Evolutionary conservation across 345 rosid species (phyloP).

Genomic region (Brassica incana): DNA sequence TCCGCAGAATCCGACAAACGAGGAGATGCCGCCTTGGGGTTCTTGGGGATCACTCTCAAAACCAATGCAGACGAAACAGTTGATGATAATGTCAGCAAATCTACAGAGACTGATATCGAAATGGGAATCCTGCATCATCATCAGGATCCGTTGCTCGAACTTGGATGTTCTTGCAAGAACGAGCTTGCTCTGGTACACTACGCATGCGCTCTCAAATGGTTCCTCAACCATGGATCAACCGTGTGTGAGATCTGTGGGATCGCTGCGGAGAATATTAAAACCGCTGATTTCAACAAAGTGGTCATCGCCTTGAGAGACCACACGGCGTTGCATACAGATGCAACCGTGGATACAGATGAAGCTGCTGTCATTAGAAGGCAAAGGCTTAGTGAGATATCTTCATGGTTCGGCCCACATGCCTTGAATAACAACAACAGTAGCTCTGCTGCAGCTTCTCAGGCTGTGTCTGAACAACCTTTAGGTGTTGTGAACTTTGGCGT

Average conservation of each 20-base stretch:
- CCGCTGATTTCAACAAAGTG: slow-evolving; percentile 63
- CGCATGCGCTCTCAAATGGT: slow-evolving; percentile 96
- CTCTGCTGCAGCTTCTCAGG: slow-evolving; percentile 57
- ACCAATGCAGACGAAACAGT: slow-evolving; percentile 41
- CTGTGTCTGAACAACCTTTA: slow-evolving; percentile 61
- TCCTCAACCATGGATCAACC: slow-evolving; percentile 90
- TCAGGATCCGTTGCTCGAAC: slow-evolving; percentile 63
- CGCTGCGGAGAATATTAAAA: slow-evolving; percentile 60
- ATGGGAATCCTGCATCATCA: slow-evolving; percentile 53
- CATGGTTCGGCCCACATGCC: slow-evolving; percentile 74
- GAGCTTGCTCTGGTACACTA: slow-evolving; percentile 91
- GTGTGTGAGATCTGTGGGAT: slow-evolving; percentile 88
- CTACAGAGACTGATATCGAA: slow-evolving; percentile 56
- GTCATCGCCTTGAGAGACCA: slow-evolving; percentile 71
- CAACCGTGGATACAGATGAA: slow-evolving; percentile 75
- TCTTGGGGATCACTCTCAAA: slow-evolving; percentile 61
- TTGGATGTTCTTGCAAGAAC: slow-evolving; percentile 88
- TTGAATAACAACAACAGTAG: slow-evolving; percentile 39
- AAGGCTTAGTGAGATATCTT: slow-evolving; percentile 72
- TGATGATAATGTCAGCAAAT: slow-evolving; percentile 44
- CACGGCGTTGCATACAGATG: slow-evolving; percentile 45
- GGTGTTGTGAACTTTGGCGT: slow-evolving; percentile 53
- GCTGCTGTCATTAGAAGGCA: slow-evolving; percentile 80
- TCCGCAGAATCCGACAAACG: slow-evolving; percentile 83
- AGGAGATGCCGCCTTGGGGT: slow-evolving; percentile 77